Evolutionary conservation across 495 filamentous ascomycete genomes (phyloP).

Genomic region (Aspergillus coremiiformis): DNA sequence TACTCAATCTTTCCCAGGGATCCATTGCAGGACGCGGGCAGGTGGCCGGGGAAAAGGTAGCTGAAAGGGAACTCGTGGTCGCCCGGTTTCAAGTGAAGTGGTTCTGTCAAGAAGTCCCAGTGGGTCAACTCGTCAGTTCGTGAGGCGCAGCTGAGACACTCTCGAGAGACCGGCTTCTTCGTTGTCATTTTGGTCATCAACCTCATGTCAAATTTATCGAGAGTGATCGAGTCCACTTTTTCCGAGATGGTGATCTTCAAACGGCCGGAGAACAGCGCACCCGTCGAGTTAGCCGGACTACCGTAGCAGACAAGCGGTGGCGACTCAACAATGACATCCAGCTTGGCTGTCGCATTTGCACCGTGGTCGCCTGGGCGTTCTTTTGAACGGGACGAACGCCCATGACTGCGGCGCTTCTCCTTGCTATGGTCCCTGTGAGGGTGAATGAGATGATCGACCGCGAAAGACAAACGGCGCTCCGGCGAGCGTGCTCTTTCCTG

Average conservation of each 20-base stretch:
- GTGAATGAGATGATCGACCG: slow-evolving; percentile 41
- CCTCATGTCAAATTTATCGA: slow-evolving; percentile 62
- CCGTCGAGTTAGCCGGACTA: slow-evolving; percentile 63
- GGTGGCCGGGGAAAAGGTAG: slow-evolving; percentile 75
- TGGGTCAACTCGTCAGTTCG: slow-evolving; percentile 63
- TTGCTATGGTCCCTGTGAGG: slow-evolving; percentile 39
- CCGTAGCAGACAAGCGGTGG: slow-evolving; percentile 84
- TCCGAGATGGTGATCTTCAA: slow-evolving; percentile 65
- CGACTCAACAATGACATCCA: slow-evolving; percentile 79
- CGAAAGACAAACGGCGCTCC: slow-evolving; percentile 39
- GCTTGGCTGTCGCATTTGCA: slow-evolving; percentile 40
- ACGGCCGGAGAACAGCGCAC: slow-evolving; percentile 82
- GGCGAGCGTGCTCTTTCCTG: slow-evolving; percentile 32
- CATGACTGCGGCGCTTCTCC: slow-evolving; percentile 36
- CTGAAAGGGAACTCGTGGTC: slow-evolving; percentile 85
- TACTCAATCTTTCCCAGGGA: slow-evolving; percentile 70
- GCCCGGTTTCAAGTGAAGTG: slow-evolving; percentile 54
- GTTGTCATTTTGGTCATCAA: slow-evolving; percentile 60
- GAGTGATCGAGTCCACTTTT: slow-evolving; percentile 42
- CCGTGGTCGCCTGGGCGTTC: slow-evolving; percentile 26
- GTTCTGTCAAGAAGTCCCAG: slow-evolving; percentile 71
- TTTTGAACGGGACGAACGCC: slow-evolving; percentile 35
- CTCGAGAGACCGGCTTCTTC: slow-evolving; percentile 67
- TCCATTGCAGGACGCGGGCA: slow-evolving; percentile 75
- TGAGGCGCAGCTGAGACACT: slow-evolving; percentile 69